These are phyloP conservation scores for Lasiodiplodia sp. DNA, from an alignment of 2,329 filamentous ascomycete genomes.

Conservation along the genomic window DNA sequence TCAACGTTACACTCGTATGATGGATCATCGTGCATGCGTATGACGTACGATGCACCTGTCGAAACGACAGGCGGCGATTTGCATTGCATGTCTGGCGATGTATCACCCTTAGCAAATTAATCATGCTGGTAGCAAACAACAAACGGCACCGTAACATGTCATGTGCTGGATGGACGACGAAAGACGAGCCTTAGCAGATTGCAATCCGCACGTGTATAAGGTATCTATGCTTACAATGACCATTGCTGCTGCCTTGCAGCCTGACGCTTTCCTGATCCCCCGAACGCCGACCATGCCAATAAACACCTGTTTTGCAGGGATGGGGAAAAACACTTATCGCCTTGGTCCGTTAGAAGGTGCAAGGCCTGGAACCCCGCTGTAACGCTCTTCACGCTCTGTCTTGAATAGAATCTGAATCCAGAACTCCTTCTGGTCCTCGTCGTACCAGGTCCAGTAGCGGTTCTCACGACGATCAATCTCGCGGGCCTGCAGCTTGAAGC, in stretches of 20 bases:
- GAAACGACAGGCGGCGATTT: constrained; percentile 24
- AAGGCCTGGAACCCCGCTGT: constrained; percentile 70
- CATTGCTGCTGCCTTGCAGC: constrained; percentile 15
- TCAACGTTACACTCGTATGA: constrained; percentile 28
- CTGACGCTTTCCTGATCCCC: constrained; percentile 7
- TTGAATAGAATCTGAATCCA: constrained; percentile 99
- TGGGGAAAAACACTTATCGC: constrained; percentile 1
- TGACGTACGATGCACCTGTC: constrained; percentile 28
- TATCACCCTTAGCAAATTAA: constrained; percentile 9
- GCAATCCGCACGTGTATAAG: constrained; percentile 22
- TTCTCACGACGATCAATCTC: constrained; percentile 92
- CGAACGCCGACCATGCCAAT: constrained; percentile 22
- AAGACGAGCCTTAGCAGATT: constrained; percentile 13
- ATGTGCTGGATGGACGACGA: background rate
- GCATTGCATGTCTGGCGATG: constrained; percentile 20
- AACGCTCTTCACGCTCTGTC: constrained; percentile 95
- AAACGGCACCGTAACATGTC: constrained; percentile 1
- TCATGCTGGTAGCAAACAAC: constrained; percentile 3
- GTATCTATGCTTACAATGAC: constrained; percentile 30
- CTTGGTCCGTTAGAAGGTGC: constrained; percentile 53
- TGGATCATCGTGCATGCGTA: constrained; percentile 21
- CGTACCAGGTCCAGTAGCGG: constrained; percentile 92
- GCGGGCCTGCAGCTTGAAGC: constrained; percentile 91
- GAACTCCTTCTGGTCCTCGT: constrained; percentile 94
- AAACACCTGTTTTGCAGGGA: constrained; percentile 1